phyloP scores from a whole-genome alignment of 2,329 filamentous ascomycete species.

The Fusarium sp. region DNA sequence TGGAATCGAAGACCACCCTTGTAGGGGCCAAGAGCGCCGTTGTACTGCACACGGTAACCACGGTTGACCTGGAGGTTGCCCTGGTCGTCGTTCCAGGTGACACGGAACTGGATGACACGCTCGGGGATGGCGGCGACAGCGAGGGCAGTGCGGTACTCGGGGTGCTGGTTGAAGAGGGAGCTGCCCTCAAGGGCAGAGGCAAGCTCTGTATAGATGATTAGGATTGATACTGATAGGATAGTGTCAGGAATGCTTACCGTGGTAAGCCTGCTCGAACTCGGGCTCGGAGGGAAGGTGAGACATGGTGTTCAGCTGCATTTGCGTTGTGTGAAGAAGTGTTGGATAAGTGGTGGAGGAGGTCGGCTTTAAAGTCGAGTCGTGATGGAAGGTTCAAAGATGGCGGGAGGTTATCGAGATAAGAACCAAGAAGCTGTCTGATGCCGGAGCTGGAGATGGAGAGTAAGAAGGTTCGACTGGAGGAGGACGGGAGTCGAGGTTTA shows the following conservation, averaged over 20 bases:
- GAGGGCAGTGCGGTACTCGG: slow-evolving; percentile 93
- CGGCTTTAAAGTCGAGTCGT: slow-evolving; percentile 10
- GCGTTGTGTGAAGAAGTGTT: slow-evolving; percentile 20
- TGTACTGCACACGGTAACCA: slow-evolving; percentile 97
- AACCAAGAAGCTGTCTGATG: slow-evolving; percentile 12
- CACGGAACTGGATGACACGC: slow-evolving; percentile 96
- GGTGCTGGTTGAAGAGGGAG: slow-evolving; percentile 91
- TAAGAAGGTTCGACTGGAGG: neutral
- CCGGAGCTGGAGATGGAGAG: neutral
- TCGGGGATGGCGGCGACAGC: slow-evolving; percentile 90
- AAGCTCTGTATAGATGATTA: slow-evolving; percentile 73
- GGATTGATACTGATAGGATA: slow-evolving; percentile 2
- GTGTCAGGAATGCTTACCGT: slow-evolving; percentile 68
- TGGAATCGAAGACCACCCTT: slow-evolving; percentile 98
- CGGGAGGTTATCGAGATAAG: slow-evolving; percentile 3
- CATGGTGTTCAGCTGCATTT: slow-evolving; percentile 64
- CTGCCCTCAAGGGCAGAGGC: slow-evolving; percentile 94
- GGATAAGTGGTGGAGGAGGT: slow-evolving; percentile 10
- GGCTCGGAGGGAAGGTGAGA: slow-evolving; percentile 89
- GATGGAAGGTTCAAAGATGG: neutral
- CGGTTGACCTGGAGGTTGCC: slow-evolving; percentile 91
- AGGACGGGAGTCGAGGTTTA: slow-evolving; percentile 35
- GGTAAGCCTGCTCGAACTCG: slow-evolving; percentile 99
- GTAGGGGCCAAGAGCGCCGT: slow-evolving; percentile 96
- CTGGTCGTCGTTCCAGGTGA: slow-evolving; percentile 96